A percentile compares a stretch with the other conserved stretches of the same genome.
These are phyloP conservation scores for Saccharomyces hybrid DNA, from an alignment of 1,139 yeast genomes.

Conservation along the genomic window DNA sequence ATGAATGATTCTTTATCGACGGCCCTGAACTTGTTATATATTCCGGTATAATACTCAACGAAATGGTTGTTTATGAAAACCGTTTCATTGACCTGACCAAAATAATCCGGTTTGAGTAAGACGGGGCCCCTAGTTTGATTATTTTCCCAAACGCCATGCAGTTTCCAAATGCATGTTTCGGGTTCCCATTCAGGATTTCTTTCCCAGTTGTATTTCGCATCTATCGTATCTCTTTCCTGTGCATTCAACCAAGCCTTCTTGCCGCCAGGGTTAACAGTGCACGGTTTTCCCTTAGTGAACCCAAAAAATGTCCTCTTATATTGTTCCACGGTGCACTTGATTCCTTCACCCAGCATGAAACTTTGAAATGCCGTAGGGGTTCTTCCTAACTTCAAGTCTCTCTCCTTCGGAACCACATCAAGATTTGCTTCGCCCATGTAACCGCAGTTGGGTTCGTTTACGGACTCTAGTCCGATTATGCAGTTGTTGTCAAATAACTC, in stretches of 20 bases:
- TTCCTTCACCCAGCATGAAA: conserved; percentile 64
- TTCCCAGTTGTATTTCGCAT: conserved; percentile 60
- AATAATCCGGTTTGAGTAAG: conserved; percentile 44
- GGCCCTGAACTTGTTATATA: conserved; percentile 43
- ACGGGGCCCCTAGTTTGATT: conserved; percentile 27
- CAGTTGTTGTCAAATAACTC: conserved; percentile 43
- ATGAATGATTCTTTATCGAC: conserved; percentile 45
- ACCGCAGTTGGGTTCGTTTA: conserved; percentile 81
- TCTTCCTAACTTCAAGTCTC: conserved; percentile 56
- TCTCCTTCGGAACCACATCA: conserved; percentile 41
- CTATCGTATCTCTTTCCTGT: conserved; percentile 38
- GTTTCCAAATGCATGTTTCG: conserved; percentile 74
- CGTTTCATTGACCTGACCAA: conserved; percentile 42
- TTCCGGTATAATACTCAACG: conserved; percentile 48
- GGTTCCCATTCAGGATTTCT: conserved; percentile 58
- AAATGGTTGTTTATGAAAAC: conserved; percentile 59
- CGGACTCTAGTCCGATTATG: conserved; percentile 70
- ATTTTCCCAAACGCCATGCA: conserved; percentile 69
- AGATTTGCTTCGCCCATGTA: conserved; percentile 49
- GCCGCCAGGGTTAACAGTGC: conserved; percentile 59
- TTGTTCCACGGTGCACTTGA: conserved; percentile 53
- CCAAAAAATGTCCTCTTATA: conserved; percentile 67
- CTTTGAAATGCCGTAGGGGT: conserved; percentile 61
- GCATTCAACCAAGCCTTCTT: conserved; percentile 55
- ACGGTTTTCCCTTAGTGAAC: conserved; percentile 55